Evolutionary conservation across 805 yeast species (phyloP).

Genomic region (Candida nitratophila): DNA sequence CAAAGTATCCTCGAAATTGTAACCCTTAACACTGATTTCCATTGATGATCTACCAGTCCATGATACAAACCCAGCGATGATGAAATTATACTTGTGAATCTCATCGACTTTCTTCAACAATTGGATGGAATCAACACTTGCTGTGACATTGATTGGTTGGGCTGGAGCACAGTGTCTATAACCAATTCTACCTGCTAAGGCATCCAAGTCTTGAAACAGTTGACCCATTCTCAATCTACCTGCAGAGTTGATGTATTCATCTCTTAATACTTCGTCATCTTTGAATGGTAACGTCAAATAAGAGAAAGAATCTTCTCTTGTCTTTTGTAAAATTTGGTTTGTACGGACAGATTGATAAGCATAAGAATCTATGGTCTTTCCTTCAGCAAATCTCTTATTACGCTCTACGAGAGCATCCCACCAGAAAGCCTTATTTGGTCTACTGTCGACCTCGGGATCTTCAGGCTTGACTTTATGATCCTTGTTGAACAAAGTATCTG

Average conservation of each 20-base stretch:
- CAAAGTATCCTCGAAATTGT: slow-evolving; percentile 53
- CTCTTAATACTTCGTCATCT: slow-evolving; percentile 75
- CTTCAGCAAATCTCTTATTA: slow-evolving; percentile 61
- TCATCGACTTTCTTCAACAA: slow-evolving; percentile 81
- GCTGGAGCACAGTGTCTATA: slow-evolving; percentile 93
- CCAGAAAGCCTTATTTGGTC: slow-evolving; percentile 64
- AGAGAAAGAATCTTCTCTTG: slow-evolving; percentile 71
- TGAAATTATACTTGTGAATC: slow-evolving; percentile 64
- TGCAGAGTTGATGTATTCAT: slow-evolving; percentile 80
- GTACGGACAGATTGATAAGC: slow-evolving; percentile 69
- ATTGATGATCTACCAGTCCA: slow-evolving; percentile 95
- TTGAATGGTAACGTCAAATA: slow-evolving; percentile 73
- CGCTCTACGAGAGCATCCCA: slow-evolving; percentile 74
- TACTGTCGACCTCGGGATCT: slow-evolving; percentile 13
- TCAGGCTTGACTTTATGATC: slow-evolving; percentile 29
- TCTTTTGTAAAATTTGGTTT: slow-evolving; percentile 61
- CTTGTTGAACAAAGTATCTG: slow-evolving; percentile 49
- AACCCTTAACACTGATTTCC: slow-evolving; percentile 91
- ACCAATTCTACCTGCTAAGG: slow-evolving; percentile 90
- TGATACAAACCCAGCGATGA: slow-evolving; percentile 84
- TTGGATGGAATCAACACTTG: slow-evolving; percentile 86
- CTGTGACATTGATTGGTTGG: slow-evolving; percentile 92
- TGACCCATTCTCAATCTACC: slow-evolving; percentile 93
- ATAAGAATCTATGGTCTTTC: slow-evolving; percentile 64
- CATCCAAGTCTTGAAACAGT: slow-evolving; percentile 88